Percentiles rank a stretch among this genome's conserved stretches.
phyloP scores from a whole-genome alignment of 2,329 filamentous ascomycete species.

The Parascedosporium putredinis region DNA sequence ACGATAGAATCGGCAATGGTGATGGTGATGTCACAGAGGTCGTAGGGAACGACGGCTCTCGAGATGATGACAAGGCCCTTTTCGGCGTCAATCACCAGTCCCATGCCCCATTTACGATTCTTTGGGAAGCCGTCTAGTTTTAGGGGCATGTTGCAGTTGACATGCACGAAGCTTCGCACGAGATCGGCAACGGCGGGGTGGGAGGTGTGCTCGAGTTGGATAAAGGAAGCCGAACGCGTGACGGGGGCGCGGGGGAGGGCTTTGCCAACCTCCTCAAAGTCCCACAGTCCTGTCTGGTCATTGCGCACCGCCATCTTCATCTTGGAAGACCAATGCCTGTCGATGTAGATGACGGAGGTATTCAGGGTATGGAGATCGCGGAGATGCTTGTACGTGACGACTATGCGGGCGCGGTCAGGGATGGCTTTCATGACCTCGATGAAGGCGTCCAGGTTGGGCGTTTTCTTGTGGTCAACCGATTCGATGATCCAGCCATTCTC shows the following conservation, averaged over 20 bases:
- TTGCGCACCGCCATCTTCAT: constrained; percentile 91
- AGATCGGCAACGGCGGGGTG: constrained; percentile 87
- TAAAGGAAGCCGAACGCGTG: constrained; percentile 76
- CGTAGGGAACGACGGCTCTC: constrained; percentile 86
- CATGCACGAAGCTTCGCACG: constrained; percentile 87
- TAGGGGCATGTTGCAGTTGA: constrained; percentile 85
- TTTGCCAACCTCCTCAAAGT: constrained; percentile 78
- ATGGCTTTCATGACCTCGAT: constrained; percentile 84
- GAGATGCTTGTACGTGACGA: constrained; percentile 92
- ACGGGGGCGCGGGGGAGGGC: constrained; percentile 66
- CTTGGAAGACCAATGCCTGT: constrained; percentile 91
- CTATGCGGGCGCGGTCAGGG: constrained; percentile 71
- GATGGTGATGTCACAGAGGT: constrained; percentile 90
- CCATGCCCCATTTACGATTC: constrained; percentile 88
- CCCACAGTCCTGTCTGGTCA: constrained; percentile 84
- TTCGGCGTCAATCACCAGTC: constrained; percentile 92
- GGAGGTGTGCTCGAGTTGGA: constrained; percentile 78
- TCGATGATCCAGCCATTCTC: constrained; percentile 92
- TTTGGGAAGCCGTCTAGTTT: constrained; percentile 98
- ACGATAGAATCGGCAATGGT: constrained; percentile 96
- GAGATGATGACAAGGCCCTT: constrained; percentile 93
- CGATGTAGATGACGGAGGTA: constrained; percentile 83
- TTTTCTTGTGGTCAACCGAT: constrained; percentile 83
- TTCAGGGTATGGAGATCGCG: constrained; percentile 89
- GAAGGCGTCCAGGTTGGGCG: constrained; percentile 77